Base-by-base conservation (phyloP, 148 eudicot species). In the Camellia japonica region DNA sequence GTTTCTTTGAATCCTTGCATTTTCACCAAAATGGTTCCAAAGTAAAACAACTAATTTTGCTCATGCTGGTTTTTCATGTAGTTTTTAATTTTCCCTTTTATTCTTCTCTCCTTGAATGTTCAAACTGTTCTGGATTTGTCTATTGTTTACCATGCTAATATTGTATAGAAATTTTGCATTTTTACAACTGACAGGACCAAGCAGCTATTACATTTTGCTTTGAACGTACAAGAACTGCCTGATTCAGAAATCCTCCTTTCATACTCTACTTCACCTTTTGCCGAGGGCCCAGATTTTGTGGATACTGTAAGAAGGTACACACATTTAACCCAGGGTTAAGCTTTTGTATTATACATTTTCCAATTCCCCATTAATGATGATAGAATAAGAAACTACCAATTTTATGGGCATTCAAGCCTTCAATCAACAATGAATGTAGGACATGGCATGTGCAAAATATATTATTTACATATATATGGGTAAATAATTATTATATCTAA, bases 241-340 rank as follows among this genome's bases (percentile, higher is more conserved):
- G 98, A 96, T 84, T 46, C 83, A 51, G 98, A 96, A 79, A 80
- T 96, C 60, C 90, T 93, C 49, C 86, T 60, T 19, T 71, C 64
- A 8, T 88, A 93, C 81, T 96, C 99, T 49, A 90, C 98, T 74
- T 96, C 99, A 72, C 99, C 99, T 73, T 84, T 71, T 76, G 93
- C 98, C 9, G 99, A 96, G 89, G 93, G 86, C 74, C 92, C 98
- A 20, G 97, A 93, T 83, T 96, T 93, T 76, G 93, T 93, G 59
- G 82, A 83, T 68, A 93, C 76, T 64, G 84, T 84, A 46, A 89
- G 88, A 90, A 96, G 98, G 97, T 95, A 83, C 44, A 44, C 52
- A 54, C 44, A 56, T 38, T 44, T 68, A 43, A 59, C 74, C 54
- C 46, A 5, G 9, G 43, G 41, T 43, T 75, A 49, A 14, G 4